Conservation (phyloP, 495 filamentous ascomycete genomes). For the Penicillium salamii region DNA sequence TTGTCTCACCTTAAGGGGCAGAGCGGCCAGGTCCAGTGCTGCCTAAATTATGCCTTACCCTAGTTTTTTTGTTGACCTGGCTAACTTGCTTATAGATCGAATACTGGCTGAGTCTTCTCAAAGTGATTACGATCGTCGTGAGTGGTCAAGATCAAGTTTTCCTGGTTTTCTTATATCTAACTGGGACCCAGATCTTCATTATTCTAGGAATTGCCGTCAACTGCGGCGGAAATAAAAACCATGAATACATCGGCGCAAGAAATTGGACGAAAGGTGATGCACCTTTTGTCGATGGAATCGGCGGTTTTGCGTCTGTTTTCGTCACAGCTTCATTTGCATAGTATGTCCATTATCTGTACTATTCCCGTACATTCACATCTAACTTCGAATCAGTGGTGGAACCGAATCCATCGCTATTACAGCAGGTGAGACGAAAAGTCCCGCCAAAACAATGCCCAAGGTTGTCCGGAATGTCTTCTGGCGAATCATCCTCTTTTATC, state of each 20-base stretch:
- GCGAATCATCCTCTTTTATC: constrained; percentile 52
- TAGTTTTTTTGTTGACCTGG: not conserved
- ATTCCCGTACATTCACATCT: not conserved
- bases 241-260: constrained; percentile 45
- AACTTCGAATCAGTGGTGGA: constrained; percentile 40
- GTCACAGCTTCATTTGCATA: constrained; percentile 52
- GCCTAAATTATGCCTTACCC: no score
- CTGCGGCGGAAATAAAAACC: constrained; percentile 45
- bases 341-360: constrained; percentile 22
- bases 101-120: constrained; percentile 54
- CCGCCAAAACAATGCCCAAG: constrained; percentile 44
- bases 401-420: constrained; percentile 58
- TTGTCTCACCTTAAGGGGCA: no score
- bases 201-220: constrained; percentile 51
- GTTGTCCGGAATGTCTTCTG: constrained; percentile 54
- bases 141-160: no score
- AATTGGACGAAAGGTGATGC: constrained; percentile 46
- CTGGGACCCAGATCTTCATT: constrained; percentile 54
- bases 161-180: no score
- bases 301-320: constrained; percentile 52
- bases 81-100: constrained; percentile 36
- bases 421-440: constrained; percentile 52
- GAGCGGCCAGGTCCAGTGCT: no score
- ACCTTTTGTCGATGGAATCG: constrained; percentile 53
- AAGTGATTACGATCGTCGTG: constrained; percentile 53